These are phyloP conservation scores for Kuraishia piskuri DNA, from an alignment of 805 yeast genomes.

Conservation along the genomic window DNA sequence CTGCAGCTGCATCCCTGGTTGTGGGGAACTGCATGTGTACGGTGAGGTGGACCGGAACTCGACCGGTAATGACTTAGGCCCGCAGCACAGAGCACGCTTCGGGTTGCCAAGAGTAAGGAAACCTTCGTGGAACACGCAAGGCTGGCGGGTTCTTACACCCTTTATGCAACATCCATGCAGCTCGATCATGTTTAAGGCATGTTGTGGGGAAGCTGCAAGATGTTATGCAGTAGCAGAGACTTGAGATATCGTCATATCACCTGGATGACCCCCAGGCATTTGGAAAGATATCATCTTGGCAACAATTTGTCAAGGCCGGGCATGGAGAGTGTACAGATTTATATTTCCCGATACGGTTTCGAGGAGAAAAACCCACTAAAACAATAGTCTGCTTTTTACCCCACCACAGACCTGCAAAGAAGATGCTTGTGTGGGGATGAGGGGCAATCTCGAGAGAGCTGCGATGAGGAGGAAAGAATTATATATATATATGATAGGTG, in stretches of 20 bases:
- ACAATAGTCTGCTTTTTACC: constrained; percentile 1
- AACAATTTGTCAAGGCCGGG: not conserved
- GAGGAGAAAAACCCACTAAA: not conserved
- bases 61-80: not conserved
- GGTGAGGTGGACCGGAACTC: not conserved
- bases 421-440: not conserved
- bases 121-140: not conserved
- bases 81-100: not conserved
- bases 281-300: not conserved
- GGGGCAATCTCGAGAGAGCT: not conserved
- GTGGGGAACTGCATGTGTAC: not conserved
- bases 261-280: not conserved
- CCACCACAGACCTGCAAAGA: constrained; percentile 1
- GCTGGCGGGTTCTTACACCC: not conserved
- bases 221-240: not conserved
- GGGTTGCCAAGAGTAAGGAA: not conserved
- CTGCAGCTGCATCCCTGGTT: not conserved
- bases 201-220: not conserved
- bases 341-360: not conserved
- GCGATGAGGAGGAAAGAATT: not conserved
- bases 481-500: not conserved
- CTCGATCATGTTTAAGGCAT: not conserved
- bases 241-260: no score
- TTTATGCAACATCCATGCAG: not conserved
- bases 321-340: not conserved